A percentile compares a stretch with the other conserved stretches of the same genome.
Evolutionary conservation across 2,329 filamentous ascomycete genomes (phyloP).

Genomic region (Botryotinia calthae): DNA sequence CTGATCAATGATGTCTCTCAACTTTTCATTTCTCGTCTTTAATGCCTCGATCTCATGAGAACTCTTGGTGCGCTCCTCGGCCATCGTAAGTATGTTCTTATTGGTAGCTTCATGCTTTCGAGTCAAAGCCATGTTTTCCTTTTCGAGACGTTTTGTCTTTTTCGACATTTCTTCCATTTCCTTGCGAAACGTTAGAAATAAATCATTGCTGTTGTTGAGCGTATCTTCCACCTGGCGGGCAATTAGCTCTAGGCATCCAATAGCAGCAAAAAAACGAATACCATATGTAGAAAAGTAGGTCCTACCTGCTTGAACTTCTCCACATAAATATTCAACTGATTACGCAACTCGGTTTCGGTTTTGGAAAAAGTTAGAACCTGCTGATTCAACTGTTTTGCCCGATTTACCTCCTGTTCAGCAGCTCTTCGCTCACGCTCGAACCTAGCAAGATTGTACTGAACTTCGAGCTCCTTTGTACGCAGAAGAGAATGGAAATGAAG

Average conservation of each 20-base stretch:
- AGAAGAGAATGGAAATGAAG: conserved; percentile 90
- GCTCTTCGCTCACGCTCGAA: conserved; percentile 88
- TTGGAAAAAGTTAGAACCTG: conserved; percentile 96
- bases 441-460: conserved; percentile 85
- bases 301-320: conserved; percentile 99
- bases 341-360: conserved; percentile 88
- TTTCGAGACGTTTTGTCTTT: conserved; percentile 94
- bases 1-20: conserved; percentile 90
- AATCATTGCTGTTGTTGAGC: conserved; percentile 94
- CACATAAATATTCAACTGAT: conserved; percentile 96
- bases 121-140: conserved; percentile 88
- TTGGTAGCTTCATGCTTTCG: conserved; percentile 92
- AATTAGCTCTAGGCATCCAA: conserved; percentile 42
- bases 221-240: conserved; percentile 88
- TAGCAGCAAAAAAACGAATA: not conserved
- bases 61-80: conserved; percentile 79
- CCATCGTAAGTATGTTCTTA: conserved; percentile 95
- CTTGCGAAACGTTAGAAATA: conserved; percentile 94
- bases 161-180: conserved; percentile 99
- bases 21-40: conserved; percentile 76
- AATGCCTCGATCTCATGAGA: conserved; percentile 75
- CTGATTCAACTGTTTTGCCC: conserved; percentile 79
- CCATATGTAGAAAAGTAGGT: conserved; percentile 11
- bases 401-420: conserved; percentile 75
- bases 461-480: conserved; percentile 91